Base-by-base conservation (phyloP, 1,284 basidiomycete genomes). In the Singerocomus rubriflavus region DNA sequence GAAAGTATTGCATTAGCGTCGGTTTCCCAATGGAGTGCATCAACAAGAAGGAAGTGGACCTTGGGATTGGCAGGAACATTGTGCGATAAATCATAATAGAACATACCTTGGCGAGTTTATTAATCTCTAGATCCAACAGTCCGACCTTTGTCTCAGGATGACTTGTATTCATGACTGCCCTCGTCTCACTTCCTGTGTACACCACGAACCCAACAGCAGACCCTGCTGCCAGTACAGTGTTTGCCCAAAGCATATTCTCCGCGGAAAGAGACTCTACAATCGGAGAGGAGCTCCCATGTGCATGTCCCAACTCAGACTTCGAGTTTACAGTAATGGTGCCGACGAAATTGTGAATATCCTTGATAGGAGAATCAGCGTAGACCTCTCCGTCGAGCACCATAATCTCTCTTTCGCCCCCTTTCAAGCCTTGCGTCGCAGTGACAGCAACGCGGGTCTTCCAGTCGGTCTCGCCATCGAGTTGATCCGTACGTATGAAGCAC, bases 141-240 rank as follows among this genome's bases (percentile, higher is more conserved):
- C 97, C 96, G 43, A 93, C 84, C 68, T 99, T 99, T 1, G 95
- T 98, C 62, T 89, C 89, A 0, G 97, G 94, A 70, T 98, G 93
- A 58, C 90, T 94, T 1, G 96, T 99, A 61, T 99, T 99, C 91
- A 99, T 93, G n/a, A 98, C 95, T 0, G 96, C 95, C 38, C 97
- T 77, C 3, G 96, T 98, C 66, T 99, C 96, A 0, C 86, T 75
- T 0, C 96, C 96, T 1, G 96, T 99, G 66, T 98, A 99, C 6
- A 97, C 79, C 5, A 99, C 86, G 47, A 98, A 82, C 0, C 96
- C 95, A 36, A 98, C 81, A 0, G 93, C 95, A 13, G 88, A 89
- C 0, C 97, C 96, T 0, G 96, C 93, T 11, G 97, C 96, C 16
- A 99, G 78, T 1, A 99, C 97, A 0, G 97, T 99, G 66, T 99